phyloP scores from a whole-genome alignment of 768 basidiomycete species.

The Mycena venus region DNA sequence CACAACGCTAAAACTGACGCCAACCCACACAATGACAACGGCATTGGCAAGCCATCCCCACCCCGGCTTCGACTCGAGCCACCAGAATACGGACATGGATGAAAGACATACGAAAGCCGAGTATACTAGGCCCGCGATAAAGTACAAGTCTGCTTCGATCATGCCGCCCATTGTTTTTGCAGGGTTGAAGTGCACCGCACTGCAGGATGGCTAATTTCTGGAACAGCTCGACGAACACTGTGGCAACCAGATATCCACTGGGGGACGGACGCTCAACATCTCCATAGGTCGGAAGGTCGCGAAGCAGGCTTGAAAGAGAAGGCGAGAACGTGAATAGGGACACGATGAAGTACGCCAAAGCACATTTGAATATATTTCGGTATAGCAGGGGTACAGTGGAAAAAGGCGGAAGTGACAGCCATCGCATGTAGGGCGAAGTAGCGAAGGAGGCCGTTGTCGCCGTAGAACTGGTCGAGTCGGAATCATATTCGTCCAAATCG shows the following conservation, averaged over 20 bases:
- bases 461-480: conserved; percentile 32
- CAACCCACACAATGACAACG: conserved; percentile 86
- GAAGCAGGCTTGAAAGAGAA: conserved; percentile 75
- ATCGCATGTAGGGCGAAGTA: conserved; percentile 13
- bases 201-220: conserved; percentile 37
- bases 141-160: conserved; percentile 91
- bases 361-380: conserved; percentile 90
- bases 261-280: conserved; percentile 71
- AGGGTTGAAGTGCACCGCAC: conserved; percentile 92
- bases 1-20: conserved; percentile 81
- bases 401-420: conserved; percentile 33
- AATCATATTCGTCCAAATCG: conserved; percentile 36
- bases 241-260: conserved; percentile 93
- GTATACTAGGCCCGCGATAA: conserved; percentile 76
- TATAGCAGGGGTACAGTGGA: conserved; percentile 64
- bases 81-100: conserved; percentile 86
- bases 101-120: conserved; percentile 80
- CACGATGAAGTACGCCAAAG: conserved; percentile 89
- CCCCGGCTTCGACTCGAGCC: conserved; percentile 77
- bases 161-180: conserved; percentile 94
- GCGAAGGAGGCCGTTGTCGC: conserved; percentile 30
- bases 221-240: conserved; percentile 70
- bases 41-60: conserved; percentile 82
- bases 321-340: conserved; percentile 95
- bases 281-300: conserved; percentile 67